Conservation (phyloP, 2,329 filamentous ascomycete species). For the Trichoderma sp. region DNA sequence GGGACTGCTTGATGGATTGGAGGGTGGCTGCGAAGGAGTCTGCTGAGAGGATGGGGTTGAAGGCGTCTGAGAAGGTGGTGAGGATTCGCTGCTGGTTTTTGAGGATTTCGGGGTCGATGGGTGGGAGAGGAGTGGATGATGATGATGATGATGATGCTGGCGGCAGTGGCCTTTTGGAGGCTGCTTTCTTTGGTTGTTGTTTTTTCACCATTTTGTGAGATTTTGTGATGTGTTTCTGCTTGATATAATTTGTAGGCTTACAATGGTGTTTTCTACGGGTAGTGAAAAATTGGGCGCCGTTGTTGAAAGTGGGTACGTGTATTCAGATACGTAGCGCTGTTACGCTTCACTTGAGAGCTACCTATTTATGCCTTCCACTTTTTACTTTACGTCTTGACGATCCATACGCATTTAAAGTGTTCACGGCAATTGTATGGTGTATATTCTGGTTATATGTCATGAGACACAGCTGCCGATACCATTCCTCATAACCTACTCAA, state of each 20-base stretch:
- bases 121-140: background rate
- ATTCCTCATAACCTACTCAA: too few relatives aligned
- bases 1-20: conserved; percentile 80
- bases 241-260: background rate
- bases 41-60: conserved; percentile 53
- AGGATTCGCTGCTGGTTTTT: conserved; percentile 67
- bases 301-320: conserved; percentile 2
- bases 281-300: conserved; percentile 8
- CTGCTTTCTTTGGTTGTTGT: background rate
- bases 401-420: too few relatives aligned
- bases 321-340: background rate
- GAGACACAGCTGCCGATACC: too few relatives aligned
- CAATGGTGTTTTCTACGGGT: background rate
- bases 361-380: too few relatives aligned
- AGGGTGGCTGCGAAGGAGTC: conserved; percentile 58
- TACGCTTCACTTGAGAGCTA: background rate
- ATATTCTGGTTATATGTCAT: too few relatives aligned
- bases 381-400: too few relatives aligned
- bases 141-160: background rate
- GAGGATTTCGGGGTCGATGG: conserved; percentile 27
- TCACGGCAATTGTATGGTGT: too few relatives aligned
- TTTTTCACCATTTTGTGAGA: background rate
- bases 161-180: background rate
- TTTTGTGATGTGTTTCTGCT: background rate
- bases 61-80: conserved; percentile 69